phyloP scores from a whole-genome alignment of 352 stramenopile species.

The Globisporangium solare region DNA sequence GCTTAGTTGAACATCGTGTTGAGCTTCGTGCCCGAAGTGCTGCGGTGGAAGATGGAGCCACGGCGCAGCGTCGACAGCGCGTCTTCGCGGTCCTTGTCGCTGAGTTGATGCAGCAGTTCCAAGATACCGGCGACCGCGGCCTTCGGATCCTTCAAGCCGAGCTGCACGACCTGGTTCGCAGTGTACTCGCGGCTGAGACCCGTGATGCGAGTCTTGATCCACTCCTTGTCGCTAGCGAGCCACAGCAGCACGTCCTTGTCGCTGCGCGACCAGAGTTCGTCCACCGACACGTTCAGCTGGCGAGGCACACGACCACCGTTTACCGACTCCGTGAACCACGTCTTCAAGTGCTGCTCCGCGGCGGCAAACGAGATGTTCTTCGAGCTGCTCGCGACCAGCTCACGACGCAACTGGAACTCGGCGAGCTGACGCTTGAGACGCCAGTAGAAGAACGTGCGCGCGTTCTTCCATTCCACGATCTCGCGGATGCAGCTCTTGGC shows the following conservation, averaged over 20 bases:
- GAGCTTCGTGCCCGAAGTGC: conserved; percentile 34
- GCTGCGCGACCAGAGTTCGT: conserved; percentile 53
- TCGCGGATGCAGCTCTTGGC: conserved; percentile 97
- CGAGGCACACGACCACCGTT: conserved; percentile 66
- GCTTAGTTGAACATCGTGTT: conserved; percentile 19
- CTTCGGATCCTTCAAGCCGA: conserved; percentile 77
- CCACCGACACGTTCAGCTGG: conserved; percentile 58
- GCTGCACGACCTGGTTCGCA: conserved; percentile 66
- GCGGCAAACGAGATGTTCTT: conserved; percentile 40
- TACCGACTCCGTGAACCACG: conserved; percentile 79
- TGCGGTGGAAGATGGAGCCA: conserved; percentile 86
- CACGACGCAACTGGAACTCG: conserved; percentile 91
- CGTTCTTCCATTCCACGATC: conserved; percentile 94
- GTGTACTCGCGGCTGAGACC: conserved; percentile 66
- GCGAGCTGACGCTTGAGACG: conserved; percentile 95
- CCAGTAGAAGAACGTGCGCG: conserved; percentile 98
- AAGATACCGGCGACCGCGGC: conserved; percentile 80
- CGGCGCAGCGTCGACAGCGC: conserved; percentile 70
- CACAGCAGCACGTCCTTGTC: conserved; percentile 83
- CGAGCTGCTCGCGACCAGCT: conserved; percentile 36
- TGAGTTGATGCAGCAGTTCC: conserved; percentile 79
- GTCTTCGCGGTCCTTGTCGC: conserved; percentile 82
- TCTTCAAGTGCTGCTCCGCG: conserved; percentile 61
- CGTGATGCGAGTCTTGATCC: conserved; percentile 53
- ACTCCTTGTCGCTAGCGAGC: conserved; percentile 76